phyloP scores from a whole-genome alignment of 2,329 filamentous ascomycete genomes.

The Penicillium thymicola region DNA sequence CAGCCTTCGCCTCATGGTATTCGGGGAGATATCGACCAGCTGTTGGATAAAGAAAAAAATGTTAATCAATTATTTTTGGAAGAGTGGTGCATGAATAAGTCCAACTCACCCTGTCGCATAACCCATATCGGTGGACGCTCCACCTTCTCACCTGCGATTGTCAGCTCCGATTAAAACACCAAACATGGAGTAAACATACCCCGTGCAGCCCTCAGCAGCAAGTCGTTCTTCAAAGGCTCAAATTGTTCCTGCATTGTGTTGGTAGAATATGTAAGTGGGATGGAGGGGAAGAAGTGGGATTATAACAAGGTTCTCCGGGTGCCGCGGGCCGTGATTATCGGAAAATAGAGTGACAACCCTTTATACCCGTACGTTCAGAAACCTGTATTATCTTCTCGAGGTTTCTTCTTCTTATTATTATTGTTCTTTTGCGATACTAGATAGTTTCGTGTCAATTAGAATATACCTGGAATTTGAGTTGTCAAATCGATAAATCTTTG shows the following conservation, averaged over 20 bases:
- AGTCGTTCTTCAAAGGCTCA: slow-evolving; percentile 83
- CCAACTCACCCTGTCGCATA: slow-evolving; percentile 84
- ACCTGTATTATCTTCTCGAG: not conserved
- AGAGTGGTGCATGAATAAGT: not conserved
- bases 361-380: not conserved
- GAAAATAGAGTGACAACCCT: not conserved
- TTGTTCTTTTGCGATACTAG: not conserved
- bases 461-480: not conserved
- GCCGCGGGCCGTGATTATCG: slow-evolving; percentile 13
- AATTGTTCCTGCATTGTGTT: slow-evolving; percentile 67
- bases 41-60: slow-evolving; percentile 37
- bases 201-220: slow-evolving; percentile 84
- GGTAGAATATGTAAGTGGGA: slow-evolving; percentile 19
- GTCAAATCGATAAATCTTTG: not conserved
- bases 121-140: slow-evolving; percentile 97
- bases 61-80: slow-evolving; percentile 3
- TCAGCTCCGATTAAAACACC: slow-evolving; percentile 15
- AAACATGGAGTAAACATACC: slow-evolving; percentile 52
- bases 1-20: slow-evolving; percentile 92
- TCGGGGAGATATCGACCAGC: slow-evolving; percentile 96
- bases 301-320: slow-evolving; percentile 17
- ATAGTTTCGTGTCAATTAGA: not conserved
- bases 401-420: not conserved
- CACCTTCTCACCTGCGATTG: slow-evolving; percentile 70
- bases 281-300: slow-evolving; percentile 23